Conservation (phyloP, 495 filamentous ascomycete genomes). For the Oidiodendron maius region DNA sequence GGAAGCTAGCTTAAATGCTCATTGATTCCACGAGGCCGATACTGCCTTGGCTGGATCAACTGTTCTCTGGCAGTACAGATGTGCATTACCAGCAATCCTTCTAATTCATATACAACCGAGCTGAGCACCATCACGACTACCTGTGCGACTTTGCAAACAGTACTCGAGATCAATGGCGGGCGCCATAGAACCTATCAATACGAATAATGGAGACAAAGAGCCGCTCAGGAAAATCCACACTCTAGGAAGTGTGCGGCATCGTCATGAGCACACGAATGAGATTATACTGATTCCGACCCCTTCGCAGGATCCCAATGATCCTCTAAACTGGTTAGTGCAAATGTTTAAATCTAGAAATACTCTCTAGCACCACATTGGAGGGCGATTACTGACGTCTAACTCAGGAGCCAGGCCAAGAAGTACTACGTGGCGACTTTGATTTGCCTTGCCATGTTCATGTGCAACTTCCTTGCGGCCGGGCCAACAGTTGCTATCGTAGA, state of each 20-base stretch:
- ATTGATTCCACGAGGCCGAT: too few species aligned
- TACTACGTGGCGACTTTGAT: slow-evolving; percentile 43
- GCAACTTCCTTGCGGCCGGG: slow-evolving; percentile 49
- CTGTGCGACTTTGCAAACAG: too few species aligned
- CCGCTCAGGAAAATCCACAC: slow-evolving; percentile 21
- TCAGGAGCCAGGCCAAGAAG: slow-evolving; percentile 39
- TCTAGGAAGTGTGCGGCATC: slow-evolving; percentile 42
- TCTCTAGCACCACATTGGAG: background rate
- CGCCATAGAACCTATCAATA: slow-evolving; percentile 17
- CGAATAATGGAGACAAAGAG: slow-evolving; percentile 6
- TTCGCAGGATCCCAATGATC: slow-evolving; percentile 55
- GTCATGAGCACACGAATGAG: slow-evolving; percentile 41
- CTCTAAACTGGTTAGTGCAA: slow-evolving; percentile 41
- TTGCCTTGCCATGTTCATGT: slow-evolving; percentile 47
- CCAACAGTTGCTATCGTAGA: slow-evolving; percentile 45
- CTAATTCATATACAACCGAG: too few species aligned
- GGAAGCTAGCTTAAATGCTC: too few species aligned
- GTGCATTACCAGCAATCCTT: too few species aligned
- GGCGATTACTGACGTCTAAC: background rate
- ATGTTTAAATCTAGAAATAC: too few species aligned
- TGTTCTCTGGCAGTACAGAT: too few species aligned
- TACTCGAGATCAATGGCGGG: slow-evolving; percentile 5
- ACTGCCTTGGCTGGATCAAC: too few species aligned
- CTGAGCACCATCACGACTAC: too few species aligned
- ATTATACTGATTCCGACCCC: slow-evolving; percentile 52